A percentile compares a stretch with the other conserved stretches of the same genome.
These are phyloP conservation scores for Monilinia aucupariae DNA, from an alignment of 2,329 filamentous ascomycete genomes.

Conservation along the genomic window DNA sequence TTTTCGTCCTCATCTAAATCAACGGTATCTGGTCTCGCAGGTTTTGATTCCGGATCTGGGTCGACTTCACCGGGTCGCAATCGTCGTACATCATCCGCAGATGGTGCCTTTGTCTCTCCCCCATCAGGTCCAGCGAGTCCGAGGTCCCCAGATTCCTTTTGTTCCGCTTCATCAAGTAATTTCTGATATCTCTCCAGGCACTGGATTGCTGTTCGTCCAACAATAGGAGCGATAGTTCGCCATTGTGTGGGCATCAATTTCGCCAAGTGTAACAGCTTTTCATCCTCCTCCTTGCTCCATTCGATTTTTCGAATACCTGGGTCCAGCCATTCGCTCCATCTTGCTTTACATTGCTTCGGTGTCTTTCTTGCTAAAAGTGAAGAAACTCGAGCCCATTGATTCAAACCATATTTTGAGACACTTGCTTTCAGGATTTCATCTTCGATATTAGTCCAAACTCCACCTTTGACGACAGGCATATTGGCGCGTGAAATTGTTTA, in stretches of 20 bases:
- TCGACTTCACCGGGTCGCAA: conserved; percentile 90
- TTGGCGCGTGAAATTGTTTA: conserved; percentile 29
- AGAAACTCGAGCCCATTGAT: conserved; percentile 98
- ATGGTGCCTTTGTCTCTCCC: conserved; percentile 80
- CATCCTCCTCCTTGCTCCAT: conserved; percentile 98
- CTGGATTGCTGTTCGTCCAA: conserved; percentile 93
- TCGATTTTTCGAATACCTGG: conserved; percentile 97
- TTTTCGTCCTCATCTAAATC: conserved; percentile 99
- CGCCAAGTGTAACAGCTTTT: conserved; percentile 91
- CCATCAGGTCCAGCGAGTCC: conserved; percentile 81
- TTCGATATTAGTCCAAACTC: conserved; percentile 71
- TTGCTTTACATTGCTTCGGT: conserved; percentile 96
- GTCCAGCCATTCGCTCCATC: conserved; percentile 98
- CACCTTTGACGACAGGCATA: conserved; percentile 70
- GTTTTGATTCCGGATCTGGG: conserved; percentile 95
- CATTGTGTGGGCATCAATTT: conserved; percentile 99
- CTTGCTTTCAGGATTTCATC: conserved; percentile 91
- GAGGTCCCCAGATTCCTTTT: conserved; percentile 73
- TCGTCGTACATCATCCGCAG: conserved; percentile 84
- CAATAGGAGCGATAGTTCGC: conserved; percentile 95
- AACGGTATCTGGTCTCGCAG: conserved; percentile 90
- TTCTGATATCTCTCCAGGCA: conserved; percentile 97
- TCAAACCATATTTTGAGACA: conserved; percentile 89
- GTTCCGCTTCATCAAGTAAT: conserved; percentile 90
- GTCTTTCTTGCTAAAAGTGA: conserved; percentile 96